Evolutionary conservation across 1,284 basidiomycete genomes (phyloP), one percentile per base, ranked within the genome.

Genomic region (Naganishia sp.): DNA sequence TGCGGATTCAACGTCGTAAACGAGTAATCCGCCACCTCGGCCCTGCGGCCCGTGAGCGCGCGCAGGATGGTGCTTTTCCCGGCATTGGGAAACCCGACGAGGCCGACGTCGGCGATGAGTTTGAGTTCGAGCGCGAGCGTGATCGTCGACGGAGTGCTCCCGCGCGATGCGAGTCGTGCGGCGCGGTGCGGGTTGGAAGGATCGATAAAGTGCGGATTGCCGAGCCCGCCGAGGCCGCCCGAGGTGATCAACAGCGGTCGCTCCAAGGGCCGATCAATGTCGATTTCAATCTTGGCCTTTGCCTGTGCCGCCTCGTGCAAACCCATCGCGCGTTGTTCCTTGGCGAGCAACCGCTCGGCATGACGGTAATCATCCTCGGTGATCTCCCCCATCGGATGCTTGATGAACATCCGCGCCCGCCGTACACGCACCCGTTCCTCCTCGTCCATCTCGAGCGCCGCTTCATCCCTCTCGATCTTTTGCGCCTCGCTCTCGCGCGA

Each of bases 1-100:
- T 97, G 88, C 1, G 95, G 96, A 70, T 95, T 95, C 48, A 98
- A 83, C 1, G 94, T 99, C 10, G 95, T 97, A 78, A 98, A 98
- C 1, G 90, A 88, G 78, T 96, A 97, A 7, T 87, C 85, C 0
- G 94, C 96, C 6, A 98, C 89, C 73, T 92, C 89, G 2, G 90
- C 92, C 73, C 87, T 88, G 13, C 90, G 89, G 6, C 90, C 91
- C 0, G 94, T 97, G 21, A 99, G 81, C 0, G 93, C 91, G 15
- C 92, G 88, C 3, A 99, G 82, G 21, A 99, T 82, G 0, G 95
- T 99, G 75, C 89, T 82, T 72, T 85, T 85, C 21, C 84, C 84
- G 0, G 92, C 93, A 73, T 99, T 99, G 1, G 96, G 96, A 79
- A 97, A 87, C 0, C 95, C 96, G 3, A 99, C 94, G 13, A 99